Evolutionary conservation across 495 filamentous ascomycete genomes (phyloP).

Genomic region (Penicillium lividum): DNA sequence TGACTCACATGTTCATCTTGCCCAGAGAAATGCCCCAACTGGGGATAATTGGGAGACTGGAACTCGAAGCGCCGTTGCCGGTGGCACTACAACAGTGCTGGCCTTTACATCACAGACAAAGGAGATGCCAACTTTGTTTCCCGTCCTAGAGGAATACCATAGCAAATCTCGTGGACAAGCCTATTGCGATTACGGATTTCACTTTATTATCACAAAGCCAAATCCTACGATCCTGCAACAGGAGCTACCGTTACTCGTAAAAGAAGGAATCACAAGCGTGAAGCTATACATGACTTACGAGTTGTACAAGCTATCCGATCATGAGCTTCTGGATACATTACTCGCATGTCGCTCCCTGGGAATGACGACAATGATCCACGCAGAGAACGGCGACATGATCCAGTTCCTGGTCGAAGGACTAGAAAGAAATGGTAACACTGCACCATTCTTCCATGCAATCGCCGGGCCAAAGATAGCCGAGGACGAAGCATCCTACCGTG

Average conservation of each 20-base stretch:
- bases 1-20: conserved; percentile 48
- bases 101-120: conserved; percentile 59
- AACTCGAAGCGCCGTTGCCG: conserved; percentile 57
- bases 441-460: conserved; percentile 56
- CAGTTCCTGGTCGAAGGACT: conserved; percentile 50
- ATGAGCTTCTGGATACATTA: conserved; percentile 57
- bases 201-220: conserved; percentile 58
- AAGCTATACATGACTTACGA: conserved; percentile 70
- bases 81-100: conserved; percentile 62
- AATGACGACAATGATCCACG: conserved; percentile 54
- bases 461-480: conserved; percentile 57
- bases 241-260: conserved; percentile 44
- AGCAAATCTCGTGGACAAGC: conserved; percentile 44
- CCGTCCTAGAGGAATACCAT: conserved; percentile 50
- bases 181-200: conserved; percentile 64
- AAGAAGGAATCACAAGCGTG: conserved; percentile 51
- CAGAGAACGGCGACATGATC: conserved; percentile 59
- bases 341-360: conserved; percentile 6
- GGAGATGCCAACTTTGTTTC: conserved; percentile 47
- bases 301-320: conserved; percentile 54
- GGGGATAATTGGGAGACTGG: conserved; percentile 47
- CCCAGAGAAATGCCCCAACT: conserved; percentile 50
- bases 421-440: conserved; percentile 36
- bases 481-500: conserved; percentile 59
- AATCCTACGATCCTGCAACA: conserved; percentile 41